These are phyloP conservation scores for Gnaphalium uliginosum DNA, from an alignment of 129 eudicot species.

Conservation along the genomic window DNA sequence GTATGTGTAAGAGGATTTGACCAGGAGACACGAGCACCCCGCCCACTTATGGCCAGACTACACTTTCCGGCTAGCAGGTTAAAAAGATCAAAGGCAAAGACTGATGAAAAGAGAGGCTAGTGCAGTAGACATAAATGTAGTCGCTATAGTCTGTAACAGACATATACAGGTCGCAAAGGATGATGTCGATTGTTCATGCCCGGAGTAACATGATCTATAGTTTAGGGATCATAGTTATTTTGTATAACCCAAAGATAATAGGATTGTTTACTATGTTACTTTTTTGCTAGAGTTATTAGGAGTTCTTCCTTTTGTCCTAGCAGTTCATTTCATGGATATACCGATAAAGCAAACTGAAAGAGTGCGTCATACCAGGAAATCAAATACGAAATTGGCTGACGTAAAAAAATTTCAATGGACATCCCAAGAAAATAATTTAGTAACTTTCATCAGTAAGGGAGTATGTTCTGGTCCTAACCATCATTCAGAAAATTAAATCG, in stretches of 20 bases:
- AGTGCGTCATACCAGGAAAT: constrained; percentile 12
- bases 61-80: constrained; percentile 77
- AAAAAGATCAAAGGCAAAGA: constrained; percentile 41
- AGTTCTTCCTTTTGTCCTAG: neutral
- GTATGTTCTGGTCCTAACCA: neutral
- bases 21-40: constrained; percentile 61
- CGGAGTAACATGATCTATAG: constrained; percentile 28
- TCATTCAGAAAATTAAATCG: neutral
- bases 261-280: constrained; percentile 9
- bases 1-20: constrained; percentile 93
- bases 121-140: constrained; percentile 4
- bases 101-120: constrained; percentile 30
- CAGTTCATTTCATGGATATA: neutral
- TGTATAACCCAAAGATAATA: constrained; percentile 31
- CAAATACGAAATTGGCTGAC: constrained; percentile 13
- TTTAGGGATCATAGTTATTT: constrained; percentile 23
- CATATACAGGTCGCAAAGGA: neutral
- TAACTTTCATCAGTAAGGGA: neutral
- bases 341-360: constrained; percentile 2
- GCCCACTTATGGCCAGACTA: constrained; percentile 77
- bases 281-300: constrained; percentile 9
- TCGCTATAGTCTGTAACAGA: neutral
- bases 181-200: constrained; percentile 41
- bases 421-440: neutral
- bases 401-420: neutral